A percentile compares a stretch with the other conserved stretches of the same genome.
These are phyloP conservation scores for Cercospora zeae-maydis DNA, from an alignment of 2,329 filamentous ascomycete species.

Conservation along the genomic window DNA sequence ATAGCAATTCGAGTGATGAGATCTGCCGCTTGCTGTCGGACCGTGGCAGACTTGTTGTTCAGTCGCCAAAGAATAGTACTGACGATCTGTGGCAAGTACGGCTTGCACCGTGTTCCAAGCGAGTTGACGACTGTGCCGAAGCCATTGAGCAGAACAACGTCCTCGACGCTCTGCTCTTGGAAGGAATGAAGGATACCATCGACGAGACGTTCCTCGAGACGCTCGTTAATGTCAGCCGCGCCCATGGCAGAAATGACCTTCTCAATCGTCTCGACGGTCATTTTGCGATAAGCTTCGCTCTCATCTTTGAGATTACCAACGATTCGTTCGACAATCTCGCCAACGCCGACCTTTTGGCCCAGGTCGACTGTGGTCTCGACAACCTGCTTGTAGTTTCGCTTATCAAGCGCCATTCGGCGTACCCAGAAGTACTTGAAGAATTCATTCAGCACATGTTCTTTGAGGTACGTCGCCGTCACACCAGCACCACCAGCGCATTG, in stretches of 20 bases:
- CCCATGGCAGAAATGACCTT: slow-evolving; percentile 92
- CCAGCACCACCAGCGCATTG: slow-evolving; percentile 93
- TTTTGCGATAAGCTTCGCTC: slow-evolving; percentile 95
- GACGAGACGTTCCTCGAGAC: slow-evolving; percentile 87
- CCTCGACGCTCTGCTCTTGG: slow-evolving; percentile 96
- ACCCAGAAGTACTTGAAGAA: slow-evolving; percentile 99
- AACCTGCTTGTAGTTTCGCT: slow-evolving; percentile 95
- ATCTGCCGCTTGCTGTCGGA: slow-evolving; percentile 94
- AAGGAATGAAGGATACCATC: slow-evolving; percentile 95
- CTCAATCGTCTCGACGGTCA: slow-evolving; percentile 97
- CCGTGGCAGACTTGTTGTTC: slow-evolving; percentile 96
- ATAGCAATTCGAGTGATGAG: slow-evolving; percentile 95
- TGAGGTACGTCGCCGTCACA: slow-evolving; percentile 90
- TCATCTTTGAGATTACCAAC: slow-evolving; percentile 97
- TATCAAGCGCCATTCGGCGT: slow-evolving; percentile 90
- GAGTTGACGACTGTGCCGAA: slow-evolving; percentile 98
- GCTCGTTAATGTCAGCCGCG: slow-evolving; percentile 87
- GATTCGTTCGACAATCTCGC: slow-evolving; percentile 89
- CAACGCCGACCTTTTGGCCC: slow-evolving; percentile 94
- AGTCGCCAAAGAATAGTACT: slow-evolving; percentile 93
- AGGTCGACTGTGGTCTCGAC: slow-evolving; percentile 97
- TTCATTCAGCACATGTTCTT: slow-evolving; percentile 89
- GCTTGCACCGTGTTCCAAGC: slow-evolving; percentile 87
- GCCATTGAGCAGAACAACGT: slow-evolving; percentile 92
- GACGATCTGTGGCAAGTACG: slow-evolving; percentile 94